These are phyloP conservation scores for Pholiota molesta DNA, from an alignment of 768 basidiomycete species.

Conservation along the genomic window DNA sequence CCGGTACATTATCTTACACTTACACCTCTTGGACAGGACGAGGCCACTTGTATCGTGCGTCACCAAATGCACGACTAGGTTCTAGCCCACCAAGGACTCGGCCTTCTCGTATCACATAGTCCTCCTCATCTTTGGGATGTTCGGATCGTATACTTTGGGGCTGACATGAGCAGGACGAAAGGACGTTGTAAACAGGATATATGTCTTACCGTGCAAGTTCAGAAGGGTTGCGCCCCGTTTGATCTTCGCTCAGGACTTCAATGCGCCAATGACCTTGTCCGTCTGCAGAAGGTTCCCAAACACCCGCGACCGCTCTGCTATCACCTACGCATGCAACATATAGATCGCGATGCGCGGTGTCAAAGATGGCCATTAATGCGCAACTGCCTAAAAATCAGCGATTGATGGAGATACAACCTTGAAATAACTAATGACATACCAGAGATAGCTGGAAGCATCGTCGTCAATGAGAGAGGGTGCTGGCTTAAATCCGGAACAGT, in stretches of 20 bases:
- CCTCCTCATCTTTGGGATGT: constrained; percentile 77
- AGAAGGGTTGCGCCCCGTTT: constrained; percentile 88
- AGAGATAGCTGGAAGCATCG: constrained; percentile 85
- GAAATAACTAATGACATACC: constrained; percentile 41
- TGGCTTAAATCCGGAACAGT: constrained; percentile 66
- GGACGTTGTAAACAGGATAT: neutral
- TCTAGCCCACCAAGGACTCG: constrained; percentile 89
- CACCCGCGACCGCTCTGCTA: constrained; percentile 92
- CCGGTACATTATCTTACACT: constrained; percentile 24
- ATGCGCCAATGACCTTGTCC: constrained; percentile 84
- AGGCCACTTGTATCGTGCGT: constrained; percentile 90
- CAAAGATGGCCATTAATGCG: constrained; percentile 86
- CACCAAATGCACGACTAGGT: constrained; percentile 86
- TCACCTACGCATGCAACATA: constrained; percentile 95
- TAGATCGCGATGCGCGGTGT: constrained; percentile 78
- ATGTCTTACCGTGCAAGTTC: constrained; percentile 75
- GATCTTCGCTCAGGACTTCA: constrained; percentile 94
- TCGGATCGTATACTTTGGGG: constrained; percentile 70
- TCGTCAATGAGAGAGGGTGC: constrained; percentile 68
- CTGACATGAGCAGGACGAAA: neutral
- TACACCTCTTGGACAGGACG: constrained; percentile 72
- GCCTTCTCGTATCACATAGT: constrained; percentile 74
- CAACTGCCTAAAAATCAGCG: constrained; percentile 68
- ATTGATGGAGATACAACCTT: constrained; percentile 18
- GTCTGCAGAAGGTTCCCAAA: constrained; percentile 73